Conservation (phyloP, 116 monocot genomes). For the Papilionanthe hybrid region DNA sequence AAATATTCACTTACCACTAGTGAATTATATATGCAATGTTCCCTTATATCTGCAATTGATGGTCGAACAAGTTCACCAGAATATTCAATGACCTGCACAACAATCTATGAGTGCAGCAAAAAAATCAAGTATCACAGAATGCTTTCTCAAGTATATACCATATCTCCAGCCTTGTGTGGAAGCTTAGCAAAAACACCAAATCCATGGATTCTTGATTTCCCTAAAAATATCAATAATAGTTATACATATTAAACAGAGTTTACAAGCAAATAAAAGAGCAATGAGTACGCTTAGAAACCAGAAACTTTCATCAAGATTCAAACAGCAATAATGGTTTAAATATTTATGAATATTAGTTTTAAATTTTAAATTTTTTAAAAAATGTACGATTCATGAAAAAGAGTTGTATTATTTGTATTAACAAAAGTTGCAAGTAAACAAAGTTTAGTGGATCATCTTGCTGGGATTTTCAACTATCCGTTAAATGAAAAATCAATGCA, state of each 20-base stretch:
- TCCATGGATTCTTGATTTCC: slow-evolving; percentile 99
- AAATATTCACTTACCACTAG: slow-evolving; percentile 60
- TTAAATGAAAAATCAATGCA: not conserved
- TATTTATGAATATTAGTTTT: not conserved
- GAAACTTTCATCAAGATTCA: not conserved
- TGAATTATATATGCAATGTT: slow-evolving; percentile 83
- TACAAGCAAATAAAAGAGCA: not conserved
- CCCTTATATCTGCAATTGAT: slow-evolving; percentile 88
- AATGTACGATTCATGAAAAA: not conserved
- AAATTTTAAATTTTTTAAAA: not conserved
- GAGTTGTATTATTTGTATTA: not conserved
- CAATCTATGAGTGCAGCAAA: not conserved
- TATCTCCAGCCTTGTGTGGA: slow-evolving; percentile 93
- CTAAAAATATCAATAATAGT: slow-evolving; percentile 21
- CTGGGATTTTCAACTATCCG: no score
- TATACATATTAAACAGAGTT: not conserved
- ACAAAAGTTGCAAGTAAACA: no score
- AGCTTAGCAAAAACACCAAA: slow-evolving; percentile 97
- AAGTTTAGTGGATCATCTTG: no score
- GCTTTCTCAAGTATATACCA: slow-evolving; percentile 44
- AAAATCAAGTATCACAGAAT: slow-evolving; percentile 3
- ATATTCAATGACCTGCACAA: slow-evolving; percentile 82
- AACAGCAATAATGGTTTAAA: not conserved
- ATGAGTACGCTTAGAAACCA: not conserved
- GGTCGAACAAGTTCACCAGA: slow-evolving; percentile 93